Evolutionary conservation across 441 rosid species (phyloP), one percentile per base, ranked within the genome.

Genomic region (Eutrema salsugineum): DNA sequence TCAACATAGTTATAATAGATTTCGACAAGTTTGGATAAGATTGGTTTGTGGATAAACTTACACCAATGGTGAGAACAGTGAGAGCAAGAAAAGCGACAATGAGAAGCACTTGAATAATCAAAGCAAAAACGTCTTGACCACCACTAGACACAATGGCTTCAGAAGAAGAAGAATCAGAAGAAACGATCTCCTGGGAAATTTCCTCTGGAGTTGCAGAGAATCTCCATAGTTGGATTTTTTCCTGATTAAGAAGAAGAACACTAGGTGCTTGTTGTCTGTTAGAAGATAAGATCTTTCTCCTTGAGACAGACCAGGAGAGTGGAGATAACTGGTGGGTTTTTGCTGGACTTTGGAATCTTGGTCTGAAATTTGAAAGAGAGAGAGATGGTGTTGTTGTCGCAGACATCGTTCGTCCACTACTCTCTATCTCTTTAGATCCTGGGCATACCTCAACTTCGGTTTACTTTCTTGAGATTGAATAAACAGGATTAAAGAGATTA

Each of bases 51-150:
- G 68, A 57, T 65, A 15, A 24, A 77, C 77, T 82, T 83, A 93
- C 96, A 86, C 97, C 97, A 71, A 88, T 67, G 8, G 97, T 91
- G 78, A 93, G 97, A 71, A 93, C 69, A 10, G 87, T 57, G 40
- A 91, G 85, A 69, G 82, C 88, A 57, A 67, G 49, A 54, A 94
- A 91, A 57, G 99, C 97, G 40, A 74, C 24, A 63, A 86, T 47
- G 71, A 91, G 88, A 51, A 91, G 97, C 63, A 43, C 68, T 42
- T 84, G 82, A 47, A 91, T 75, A 44, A 86, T 44, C 61, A 53
- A 68, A 66, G 83, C 79, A 11, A 74, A 76, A 44, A 85, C 85
- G 57, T 83, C 97, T 66, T 68, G 93, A 11, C 71, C 84, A 51
- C 76, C 76, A 65, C 28, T 10, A 24, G 80, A 59, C 4, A 59